Base-by-base conservation (phyloP, 2,329 filamentous ascomycete species). In the Sphaerulina musiva region DNA sequence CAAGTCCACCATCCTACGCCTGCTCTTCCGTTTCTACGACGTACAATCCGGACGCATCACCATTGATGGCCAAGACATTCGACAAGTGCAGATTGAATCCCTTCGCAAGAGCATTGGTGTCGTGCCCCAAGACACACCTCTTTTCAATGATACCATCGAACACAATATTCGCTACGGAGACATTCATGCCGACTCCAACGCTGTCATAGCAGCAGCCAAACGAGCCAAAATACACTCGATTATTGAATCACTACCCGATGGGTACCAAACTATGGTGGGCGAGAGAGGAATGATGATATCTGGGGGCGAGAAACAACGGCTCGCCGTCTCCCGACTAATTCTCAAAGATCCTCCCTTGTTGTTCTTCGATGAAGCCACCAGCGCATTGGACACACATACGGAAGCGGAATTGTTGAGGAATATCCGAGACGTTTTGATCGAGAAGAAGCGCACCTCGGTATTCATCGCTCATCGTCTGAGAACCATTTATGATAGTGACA, bases 251-350 rank as follows among this genome's bases (percentile, higher is more conserved):
- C 85, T 95, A 69, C 89, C 89, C 1, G 85, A 91, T n/a, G 89
- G 89, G 12, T 69, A 97, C 70, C 74, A 85, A 20, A 97, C 93
- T 17, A 90, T 86, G 71, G 93, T 97, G 26, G 92, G 92, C 50
- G 92, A 96, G 75, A 81, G 92, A 45, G 91, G 91, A 1, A 85
- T 96, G 81, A 96, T 96, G 91, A 95, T 96, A 43, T 95, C 88
- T 0, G 91, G 75, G 60, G 91, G 91, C 32, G 92, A 96, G 74
- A 96, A 96, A 72, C 91, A 96, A 72, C 82, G 91, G 2, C 75
- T 96, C 9, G 92, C 92, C 0, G 83, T 96, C 23, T 89, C 87
- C 26, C 78, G 91, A 42, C 70, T 96, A 39, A 80, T 96, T 1
- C 78, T 96, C 54, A 96, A 96, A 70, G 88, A 96, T 61, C 89